phyloP scores from a whole-genome alignment of 2,329 filamentous ascomycete genomes.

The Intubia oerlemansii region DNA sequence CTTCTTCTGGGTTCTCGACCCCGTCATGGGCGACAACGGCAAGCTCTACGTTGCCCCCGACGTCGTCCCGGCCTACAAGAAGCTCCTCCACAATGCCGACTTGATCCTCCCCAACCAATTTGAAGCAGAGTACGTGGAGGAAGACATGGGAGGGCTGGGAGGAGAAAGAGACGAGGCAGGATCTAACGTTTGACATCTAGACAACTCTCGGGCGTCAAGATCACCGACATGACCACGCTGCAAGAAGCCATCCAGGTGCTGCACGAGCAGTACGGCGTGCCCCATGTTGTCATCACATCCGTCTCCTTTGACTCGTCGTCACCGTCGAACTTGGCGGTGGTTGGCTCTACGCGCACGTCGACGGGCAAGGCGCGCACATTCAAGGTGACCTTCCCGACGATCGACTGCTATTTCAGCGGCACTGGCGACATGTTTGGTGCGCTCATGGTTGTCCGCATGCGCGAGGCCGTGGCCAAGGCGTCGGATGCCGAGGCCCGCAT shows the following conservation, averaged over 20 bases:
- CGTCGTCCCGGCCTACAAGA: slow-evolving; percentile 78
- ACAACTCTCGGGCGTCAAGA: slow-evolving; percentile 68
- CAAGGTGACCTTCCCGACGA: slow-evolving; percentile 63
- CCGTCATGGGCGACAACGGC: slow-evolving; percentile 95
- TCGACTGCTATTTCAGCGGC: slow-evolving; percentile 88
- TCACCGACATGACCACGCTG: slow-evolving; percentile 53
- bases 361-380: slow-evolving; percentile 57
- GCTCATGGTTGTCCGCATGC: slow-evolving; percentile 66
- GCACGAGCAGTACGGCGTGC: slow-evolving; percentile 54
- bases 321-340: slow-evolving; percentile 40
- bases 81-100: slow-evolving; percentile 60
- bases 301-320: slow-evolving; percentile 42
- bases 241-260: slow-evolving; percentile 53
- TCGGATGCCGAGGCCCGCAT: slow-evolving; percentile 20
- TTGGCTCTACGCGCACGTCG: slow-evolving; percentile 53
- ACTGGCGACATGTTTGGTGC: slow-evolving; percentile 98
- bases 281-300: slow-evolving; percentile 85
- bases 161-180: background rate
- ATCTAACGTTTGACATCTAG: no score
- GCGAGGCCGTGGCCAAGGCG: slow-evolving; percentile 46
- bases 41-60: slow-evolving; percentile 79
- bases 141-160: no score
- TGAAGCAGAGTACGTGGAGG: slow-evolving; percentile 93
- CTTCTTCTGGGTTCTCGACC: slow-evolving; percentile 96
- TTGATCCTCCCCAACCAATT: slow-evolving; percentile 93